Evolutionary conservation across 2,329 filamentous ascomycete species (phyloP), one percentile per base, ranked within the genome.

Genomic region (Trichoderma sp.): DNA sequence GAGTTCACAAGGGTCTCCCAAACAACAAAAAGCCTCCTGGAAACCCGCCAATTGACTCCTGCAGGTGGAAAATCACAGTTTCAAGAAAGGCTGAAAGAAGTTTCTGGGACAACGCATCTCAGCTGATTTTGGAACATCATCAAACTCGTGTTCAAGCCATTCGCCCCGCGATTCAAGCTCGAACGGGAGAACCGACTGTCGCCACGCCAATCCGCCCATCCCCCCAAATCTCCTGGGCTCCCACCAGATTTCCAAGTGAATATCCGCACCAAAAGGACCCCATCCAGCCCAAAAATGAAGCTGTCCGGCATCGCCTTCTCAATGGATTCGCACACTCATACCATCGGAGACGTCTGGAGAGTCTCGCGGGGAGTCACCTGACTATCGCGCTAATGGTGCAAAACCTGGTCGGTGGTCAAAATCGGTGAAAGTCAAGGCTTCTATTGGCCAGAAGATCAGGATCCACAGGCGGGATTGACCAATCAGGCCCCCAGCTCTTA

Each of bases 351-450:
- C 67, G 60, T 64, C 67, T 39, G 52, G 67, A 63, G 55, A 59
- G 67, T 59, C 67, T 69, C 67, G 67, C 67, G 67, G 67, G 67
- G 67, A 66, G 73, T 74, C 74, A 74, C 72, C 70, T 75, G 74
- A 75, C 72, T 56, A 43, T 32, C 28, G 66, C 68, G 24, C 56
- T 61, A 59, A 54, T 51, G 49, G 66, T 18, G 32, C 37, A 59
- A 59, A 55, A 54, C 59, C 39, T 64, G 66, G 54, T 54, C 39
- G 13, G 63, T 66, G 59, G 72, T 74, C 72, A 75, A 74, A 75
- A 73, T 75, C 77, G 77, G 77, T 77, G 75, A 74, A 70, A 69
- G 71, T 68, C 70, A 73, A 71, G 77, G 74, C 60, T 72, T 37
- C 71, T 43, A 79, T 79, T 79, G 77, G 77, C 61, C 69, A 52